A percentile compares a stretch with the other conserved stretches of the same genome.
Evolutionary conservation across 75 land plant species (phyloP).

Genomic region (Larix kaempferi): DNA sequence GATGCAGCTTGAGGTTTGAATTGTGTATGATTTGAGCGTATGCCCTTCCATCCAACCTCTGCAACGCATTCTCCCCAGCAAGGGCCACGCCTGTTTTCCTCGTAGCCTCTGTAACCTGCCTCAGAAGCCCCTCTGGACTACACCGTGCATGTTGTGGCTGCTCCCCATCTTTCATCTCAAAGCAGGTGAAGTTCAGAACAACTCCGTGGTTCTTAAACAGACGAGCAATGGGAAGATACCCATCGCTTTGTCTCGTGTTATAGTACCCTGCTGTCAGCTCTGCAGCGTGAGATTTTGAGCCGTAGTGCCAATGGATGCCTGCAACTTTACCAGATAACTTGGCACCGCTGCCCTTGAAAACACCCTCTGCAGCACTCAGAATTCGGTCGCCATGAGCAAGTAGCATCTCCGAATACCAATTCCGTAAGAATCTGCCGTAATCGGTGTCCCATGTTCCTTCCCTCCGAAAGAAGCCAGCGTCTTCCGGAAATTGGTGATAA

Average conservation of each 20-base stretch:
- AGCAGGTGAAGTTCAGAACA: constrained; percentile 89
- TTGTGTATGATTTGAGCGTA: constrained; percentile 52
- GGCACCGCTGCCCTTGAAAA: constrained; percentile 78
- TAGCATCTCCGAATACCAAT: constrained; percentile 89
- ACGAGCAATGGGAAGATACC: constrained; percentile 73
- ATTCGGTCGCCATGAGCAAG: constrained; percentile 77
- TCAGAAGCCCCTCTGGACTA: constrained; percentile 75
- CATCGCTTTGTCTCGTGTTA: constrained; percentile 75
- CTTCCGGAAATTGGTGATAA: constrained; percentile 91
- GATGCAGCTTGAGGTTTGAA: constrained; percentile 30
- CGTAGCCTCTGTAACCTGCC: constrained; percentile 68
- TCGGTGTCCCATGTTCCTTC: constrained; percentile 89
- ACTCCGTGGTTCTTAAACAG: constrained; percentile 68
- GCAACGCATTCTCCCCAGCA: constrained; percentile 94
- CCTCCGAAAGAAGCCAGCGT: constrained; percentile 67
- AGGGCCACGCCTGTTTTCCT: constrained; percentile 47
- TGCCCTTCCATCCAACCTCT: constrained; percentile 72
- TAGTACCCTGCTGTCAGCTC: constrained; percentile 96
- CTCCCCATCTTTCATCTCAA: constrained; percentile 87
- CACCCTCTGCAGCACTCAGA: constrained; percentile 57
- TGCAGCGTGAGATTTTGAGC: constrained; percentile 75
- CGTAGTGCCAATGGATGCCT: constrained; percentile 97
- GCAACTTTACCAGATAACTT: constrained; percentile 85
- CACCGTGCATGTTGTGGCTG: constrained; percentile 68
- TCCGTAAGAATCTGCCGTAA: constrained; percentile 81